Evolutionary conservation across 2,329 filamentous ascomycete species (phyloP), one percentile per base, ranked within the genome.

Genomic region (Scedosporium aurantiacum): DNA sequence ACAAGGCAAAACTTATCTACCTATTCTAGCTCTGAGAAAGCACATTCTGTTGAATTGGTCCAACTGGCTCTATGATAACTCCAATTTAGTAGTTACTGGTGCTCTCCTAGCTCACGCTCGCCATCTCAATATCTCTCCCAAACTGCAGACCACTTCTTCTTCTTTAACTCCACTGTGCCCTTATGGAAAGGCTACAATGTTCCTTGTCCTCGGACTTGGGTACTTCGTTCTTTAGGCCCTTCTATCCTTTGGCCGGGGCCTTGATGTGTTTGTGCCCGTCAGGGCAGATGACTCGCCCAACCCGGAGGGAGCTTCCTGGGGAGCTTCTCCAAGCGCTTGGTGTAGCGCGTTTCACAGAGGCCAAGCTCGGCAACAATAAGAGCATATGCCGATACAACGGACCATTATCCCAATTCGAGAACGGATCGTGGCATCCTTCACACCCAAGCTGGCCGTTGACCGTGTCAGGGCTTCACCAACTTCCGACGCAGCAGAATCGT

Each of bases 141-240:
- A 25, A 27, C 58, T 28, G 55, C 58, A 8, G 58, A 45, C 58
- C 58, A 60, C 47, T 16, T 55, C 58, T 60, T 60, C 45, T 60
- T 37, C 52, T 57, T 57, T n/a, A 61, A 5, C 50, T 61, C 60
- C 10, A n/a, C n/a, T n/a, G n/a, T n/a, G n/a, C n/a, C n/a, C n/a
- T n/a, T n/a, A n/a, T n/a, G n/a, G n/a, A n/a, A n/a, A n/a, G n/a
- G n/a, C n/a, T n/a, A n/a, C n/a, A n/a, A n/a, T n/a, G n/a, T n/a
- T 61, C 40, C 54, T 52, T 21, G 16, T 50, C 60, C 14, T 50
- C 54, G 23, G 47, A 37, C 23, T 4, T 32, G 25, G 57, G 23
- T 10, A 50, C 25, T 2, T 52, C 60, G 16, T 57, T 27, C 40
- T 23, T 47, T 37, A 61, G 23, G 7, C 40, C 52, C 23, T 37